Evolutionary conservation across 2,329 filamentous ascomycete species (phyloP), one percentile per base, ranked within the genome.

Genomic region (Paraphaeosphaeria sporulosa): DNA sequence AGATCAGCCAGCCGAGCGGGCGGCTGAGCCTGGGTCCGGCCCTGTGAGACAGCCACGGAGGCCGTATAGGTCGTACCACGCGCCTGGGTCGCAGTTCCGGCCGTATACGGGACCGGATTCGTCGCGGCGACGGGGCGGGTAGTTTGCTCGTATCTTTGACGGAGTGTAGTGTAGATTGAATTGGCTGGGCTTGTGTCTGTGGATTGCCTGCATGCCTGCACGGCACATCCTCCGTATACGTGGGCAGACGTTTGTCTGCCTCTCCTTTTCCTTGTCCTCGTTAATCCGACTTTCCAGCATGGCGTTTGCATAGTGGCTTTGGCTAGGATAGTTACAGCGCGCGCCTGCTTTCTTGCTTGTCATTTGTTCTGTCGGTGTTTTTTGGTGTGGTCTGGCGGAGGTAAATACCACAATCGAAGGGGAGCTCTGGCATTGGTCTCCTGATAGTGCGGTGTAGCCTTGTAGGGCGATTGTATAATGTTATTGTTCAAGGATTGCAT

Each of bases 1-100:
- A 23, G 66, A 73, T 10, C 48, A 56, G 21, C 61, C 61, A 2
- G 51, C 55, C 32, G 69, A 67, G 8, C 66, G 59, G 19, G 64
- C 64, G 10, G 59, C 62, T 30, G 70, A 73, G n/a, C 62, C 68
- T 0, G 70, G 72, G 30, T 62, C 65, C 12, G 52, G 52, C 9
- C 52, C 52, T 2, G 12, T 46, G 2, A 64, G 71, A 9, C 75
- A 70, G 2, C 42, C 40, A 5, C 62, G 73, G 19, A 62, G 73
- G 12, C 70, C 69, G 34, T 76, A 77, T 48, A 51, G 73, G 15
- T 69, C 67, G 21, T 76, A 73, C 36, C 74, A 76, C 38, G 68
- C 73, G 0, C 73, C 73, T 15, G 74, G 73, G 7, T 76, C 73
- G 2, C 71, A 77, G 43, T 77, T 77, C 40, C 61, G 73, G 13